These are phyloP conservation scores for Xylaria palmicola DNA, from an alignment of 495 filamentous ascomycete species.

Conservation along the genomic window DNA sequence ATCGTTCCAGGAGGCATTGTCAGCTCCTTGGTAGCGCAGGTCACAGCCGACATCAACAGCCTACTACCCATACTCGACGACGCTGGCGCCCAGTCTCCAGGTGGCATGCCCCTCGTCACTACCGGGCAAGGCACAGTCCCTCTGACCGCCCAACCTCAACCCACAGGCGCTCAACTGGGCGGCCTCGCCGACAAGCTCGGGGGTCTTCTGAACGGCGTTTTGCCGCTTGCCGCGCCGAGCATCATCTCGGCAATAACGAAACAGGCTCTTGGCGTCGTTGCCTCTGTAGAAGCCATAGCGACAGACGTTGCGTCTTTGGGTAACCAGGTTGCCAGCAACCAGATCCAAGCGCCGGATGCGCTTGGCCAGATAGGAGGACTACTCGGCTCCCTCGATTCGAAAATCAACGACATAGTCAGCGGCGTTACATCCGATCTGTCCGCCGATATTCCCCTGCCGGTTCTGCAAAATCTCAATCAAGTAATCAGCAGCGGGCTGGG, in stretches of 20 bases:
- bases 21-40: conserved; percentile 12
- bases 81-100: conserved; percentile 6
- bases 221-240: conserved; percentile 7
- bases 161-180: conserved; percentile 10
- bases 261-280: conserved; percentile 5
- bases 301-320: conserved; percentile 14
- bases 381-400: conserved; percentile 14
- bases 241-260: conserved; percentile 17
- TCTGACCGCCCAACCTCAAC: conserved; percentile 9
- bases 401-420: conserved; percentile 10
- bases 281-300: conserved; percentile 16
- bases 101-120: conserved; percentile 15
- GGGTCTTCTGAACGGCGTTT: conserved; percentile 7
- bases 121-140: conserved; percentile 7
- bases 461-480: conserved; percentile 3
- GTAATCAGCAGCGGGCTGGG: conserved; percentile 14
- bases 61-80: not conserved
- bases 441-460: conserved; percentile 6
- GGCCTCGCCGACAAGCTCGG: conserved; percentile 9
- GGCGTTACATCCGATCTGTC: conserved; percentile 8
- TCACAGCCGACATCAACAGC: conserved; percentile 11
- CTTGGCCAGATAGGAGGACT: conserved; percentile 15
- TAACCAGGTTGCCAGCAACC: conserved; percentile 3
- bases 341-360: conserved; percentile 16
- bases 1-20: conserved; percentile 6